Evolutionary conservation across 2,329 filamentous ascomycete genomes (phyloP).

Genomic region (Dactylonectria macrodidyma): DNA sequence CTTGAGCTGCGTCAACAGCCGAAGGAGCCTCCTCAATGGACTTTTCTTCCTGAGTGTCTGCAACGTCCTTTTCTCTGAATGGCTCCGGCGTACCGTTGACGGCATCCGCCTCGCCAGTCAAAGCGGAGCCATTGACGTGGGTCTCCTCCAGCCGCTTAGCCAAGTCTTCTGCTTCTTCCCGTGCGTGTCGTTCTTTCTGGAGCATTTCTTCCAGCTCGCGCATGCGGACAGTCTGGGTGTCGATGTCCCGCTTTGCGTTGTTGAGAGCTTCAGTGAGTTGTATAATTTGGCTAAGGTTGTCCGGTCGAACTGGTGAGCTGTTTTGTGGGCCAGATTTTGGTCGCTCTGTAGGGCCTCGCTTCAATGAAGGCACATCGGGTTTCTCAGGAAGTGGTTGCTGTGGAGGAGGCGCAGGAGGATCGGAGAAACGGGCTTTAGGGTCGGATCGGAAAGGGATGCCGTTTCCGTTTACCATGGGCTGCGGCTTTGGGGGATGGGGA

Average conservation of each 20-base stretch:
- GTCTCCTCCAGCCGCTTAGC: slow-evolving; percentile 78
- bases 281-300: slow-evolving; percentile 80
- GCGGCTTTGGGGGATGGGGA: slow-evolving; percentile 63
- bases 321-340: slow-evolving; percentile 70
- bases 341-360: slow-evolving; percentile 82
- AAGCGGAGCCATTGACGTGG: slow-evolving; percentile 50
- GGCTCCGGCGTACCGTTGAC: slow-evolving; percentile 26
- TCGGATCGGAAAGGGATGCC: slow-evolving; percentile 75
- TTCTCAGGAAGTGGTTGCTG: slow-evolving; percentile 96
- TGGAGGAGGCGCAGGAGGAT: slow-evolving; percentile 92
- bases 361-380: slow-evolving; percentile 83
- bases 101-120: slow-evolving; percentile 39
- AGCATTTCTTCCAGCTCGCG: slow-evolving; percentile 83
- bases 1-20: slow-evolving; percentile 56
- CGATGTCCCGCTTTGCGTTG: slow-evolving; percentile 87
- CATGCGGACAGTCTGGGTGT: slow-evolving; percentile 84
- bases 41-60: slow-evolving; percentile 43
- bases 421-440: slow-evolving; percentile 87
- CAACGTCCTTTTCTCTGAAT: slow-evolving; percentile 38
- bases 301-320: slow-evolving; percentile 72
- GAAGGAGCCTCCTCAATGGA: slow-evolving; percentile 53
- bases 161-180: slow-evolving; percentile 87
- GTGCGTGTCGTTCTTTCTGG: slow-evolving; percentile 83
- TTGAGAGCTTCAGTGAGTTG: slow-evolving; percentile 88
- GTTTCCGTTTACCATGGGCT: slow-evolving; percentile 66